Base-by-base conservation (phyloP, 345 rosid species). In the Ailanthus altissimus region DNA sequence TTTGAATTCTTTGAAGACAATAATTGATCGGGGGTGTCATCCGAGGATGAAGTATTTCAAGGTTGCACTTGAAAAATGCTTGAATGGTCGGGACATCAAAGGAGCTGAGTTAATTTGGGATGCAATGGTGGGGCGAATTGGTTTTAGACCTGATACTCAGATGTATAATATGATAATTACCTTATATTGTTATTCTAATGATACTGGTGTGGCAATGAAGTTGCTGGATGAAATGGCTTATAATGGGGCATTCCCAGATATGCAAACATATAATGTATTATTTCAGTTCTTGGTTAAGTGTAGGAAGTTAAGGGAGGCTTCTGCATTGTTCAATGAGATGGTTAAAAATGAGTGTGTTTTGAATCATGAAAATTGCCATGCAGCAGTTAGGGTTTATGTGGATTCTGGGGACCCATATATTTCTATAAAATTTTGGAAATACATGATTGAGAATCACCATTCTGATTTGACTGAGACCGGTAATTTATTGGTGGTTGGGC, bases 181-280 rank as follows among this genome's bases (percentile, higher is more conserved):
- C 26, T 54, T 90, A 23, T 82, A 86, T 75, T 87, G 90, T 58
- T 70, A 72, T 67, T 64, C 73, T 11, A 74, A 76, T n/a, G 51
- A 80, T 46, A 67, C 61, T 6, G 87, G 84, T 59, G 15, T 40
- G 6, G 94, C 89, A 0, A 75, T 62, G 63, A 82, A 75, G 77
- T 73, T 90, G 57, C 72, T 90, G 56, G 86, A 89, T 79, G 89
- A 80, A 75, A 87, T 90, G 94, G 82, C 85, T 25, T 87, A 62
- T 53, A 74, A 66, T 49, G 90, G 92, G 69, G 81, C 70, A 26
- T 87, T 90, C 75, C 92, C 91, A 0, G 88, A 90, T 59, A 28
- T 57, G 23, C 53, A 82, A 42, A 86, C 90, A 0, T 89, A 86
- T 72, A 85, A 87, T 79, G 5, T 87, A 62, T 28, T 90, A 78